A percentile compares a stretch with the other conserved stretches of the same genome.
phyloP scores from a whole-genome alignment of 345 rosid species.

The Brassica cretica region DNA sequence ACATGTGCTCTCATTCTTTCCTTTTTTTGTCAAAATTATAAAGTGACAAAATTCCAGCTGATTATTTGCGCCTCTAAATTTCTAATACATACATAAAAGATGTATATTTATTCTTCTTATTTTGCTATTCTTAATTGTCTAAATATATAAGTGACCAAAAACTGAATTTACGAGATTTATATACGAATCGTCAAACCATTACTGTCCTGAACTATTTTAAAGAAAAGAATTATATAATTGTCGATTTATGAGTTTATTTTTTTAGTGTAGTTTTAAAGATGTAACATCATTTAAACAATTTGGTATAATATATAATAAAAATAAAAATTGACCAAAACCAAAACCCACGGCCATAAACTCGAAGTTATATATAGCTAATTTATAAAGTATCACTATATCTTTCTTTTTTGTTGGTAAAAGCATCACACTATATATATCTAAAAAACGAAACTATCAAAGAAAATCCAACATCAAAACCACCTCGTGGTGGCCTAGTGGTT shows the following conservation, averaged over 20 bases:
- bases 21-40: neutral
- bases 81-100: too few species aligned
- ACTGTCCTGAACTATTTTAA: constrained; percentile 4
- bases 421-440: too few species aligned
- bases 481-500: too few species aligned
- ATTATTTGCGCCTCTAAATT: neutral
- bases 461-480: neutral
- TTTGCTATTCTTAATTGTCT: neutral
- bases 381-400: too few species aligned
- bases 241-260: neutral
- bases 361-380: too few species aligned
- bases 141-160: neutral
- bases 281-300: neutral
- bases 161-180: constrained; percentile 1
- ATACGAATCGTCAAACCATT: neutral
- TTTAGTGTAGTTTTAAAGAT: neutral
- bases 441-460: neutral
- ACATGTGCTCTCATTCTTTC: constrained; percentile 16
- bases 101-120: neutral
- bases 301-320: too few species aligned
- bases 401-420: too few species aligned
- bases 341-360: neutral
- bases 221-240: neutral
- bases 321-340: too few species aligned
- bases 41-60: constrained; percentile 35